Conservation (phyloP, 352 stramenopile genomes). For the Pythium dissotocum region DNA sequence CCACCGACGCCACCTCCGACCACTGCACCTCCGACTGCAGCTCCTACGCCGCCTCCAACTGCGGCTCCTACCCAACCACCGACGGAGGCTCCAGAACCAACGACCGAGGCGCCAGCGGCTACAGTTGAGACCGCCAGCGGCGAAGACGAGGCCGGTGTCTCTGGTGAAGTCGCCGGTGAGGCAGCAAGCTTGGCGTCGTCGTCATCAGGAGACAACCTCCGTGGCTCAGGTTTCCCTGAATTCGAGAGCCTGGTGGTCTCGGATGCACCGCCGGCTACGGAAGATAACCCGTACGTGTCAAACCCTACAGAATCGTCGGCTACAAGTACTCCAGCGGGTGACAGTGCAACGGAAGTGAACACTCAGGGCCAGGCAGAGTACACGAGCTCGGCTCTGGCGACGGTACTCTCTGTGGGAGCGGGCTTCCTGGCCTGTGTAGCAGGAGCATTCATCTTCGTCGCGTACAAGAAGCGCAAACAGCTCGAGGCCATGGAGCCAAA, state of each 20-base stretch:
- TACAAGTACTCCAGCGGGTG: neutral
- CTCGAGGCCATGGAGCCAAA: conserved; percentile 23
- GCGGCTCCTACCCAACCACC: conserved; percentile 7
- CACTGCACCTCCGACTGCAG: conserved; percentile 22
- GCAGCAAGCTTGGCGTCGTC: neutral
- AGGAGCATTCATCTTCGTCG: conserved; percentile 18
- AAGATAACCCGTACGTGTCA: conserved; percentile 1
- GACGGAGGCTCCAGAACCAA: neutral
- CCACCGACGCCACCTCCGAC: conserved; percentile 15
- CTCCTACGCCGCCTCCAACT: conserved; percentile 25
- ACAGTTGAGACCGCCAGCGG: neutral
- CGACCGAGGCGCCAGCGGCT: neutral
- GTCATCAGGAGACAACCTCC: neutral
- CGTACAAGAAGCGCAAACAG: conserved; percentile 21
- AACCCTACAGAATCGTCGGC: neutral
- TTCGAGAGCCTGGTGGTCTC: neutral
- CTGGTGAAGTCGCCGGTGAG: neutral
- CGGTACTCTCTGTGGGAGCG: conserved; percentile 17
- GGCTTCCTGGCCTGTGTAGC: conserved; percentile 15
- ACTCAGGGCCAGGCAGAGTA: neutral
- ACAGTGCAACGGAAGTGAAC: conserved; percentile 11
- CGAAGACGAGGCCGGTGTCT: neutral
- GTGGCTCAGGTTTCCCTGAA: neutral
- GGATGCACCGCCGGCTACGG: neutral
- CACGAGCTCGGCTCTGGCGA: conserved; percentile 9